Evolutionary conservation across 2,329 filamentous ascomycete genomes (phyloP).

Genomic region (Sclerotinia nivalis): DNA sequence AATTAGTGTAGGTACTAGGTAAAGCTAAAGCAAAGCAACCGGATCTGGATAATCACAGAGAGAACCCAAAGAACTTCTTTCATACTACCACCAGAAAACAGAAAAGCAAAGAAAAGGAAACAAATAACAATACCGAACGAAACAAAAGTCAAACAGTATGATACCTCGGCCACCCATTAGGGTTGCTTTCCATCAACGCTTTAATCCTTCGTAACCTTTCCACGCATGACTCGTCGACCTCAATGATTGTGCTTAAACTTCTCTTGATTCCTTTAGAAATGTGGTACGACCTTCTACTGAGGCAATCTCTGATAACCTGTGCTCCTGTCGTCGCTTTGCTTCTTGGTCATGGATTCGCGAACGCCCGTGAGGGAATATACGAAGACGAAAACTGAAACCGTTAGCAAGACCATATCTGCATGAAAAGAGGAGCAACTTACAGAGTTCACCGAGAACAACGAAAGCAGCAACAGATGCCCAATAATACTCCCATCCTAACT

Average conservation of each 20-base stretch:
- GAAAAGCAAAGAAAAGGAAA: neutral
- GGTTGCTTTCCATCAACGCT: slow-evolving; percentile 2
- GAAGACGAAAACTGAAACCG: slow-evolving; percentile 29
- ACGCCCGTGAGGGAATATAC: slow-evolving; percentile 32
- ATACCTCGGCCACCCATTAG: neutral
- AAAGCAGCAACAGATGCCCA: slow-evolving; percentile 31
- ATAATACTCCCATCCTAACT: slow-evolving; percentile 36
- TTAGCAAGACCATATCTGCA: slow-evolving; percentile 12
- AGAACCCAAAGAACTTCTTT: neutral
- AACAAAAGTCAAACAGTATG: slow-evolving; percentile 7
- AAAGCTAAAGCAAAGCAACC: slow-evolving; percentile 6
- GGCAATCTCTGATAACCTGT: slow-evolving; percentile 33
- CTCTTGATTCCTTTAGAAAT: neutral
- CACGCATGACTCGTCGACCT: slow-evolving; percentile 10
- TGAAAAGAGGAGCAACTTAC: slow-evolving; percentile 29
- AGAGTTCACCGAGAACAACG: slow-evolving; percentile 29
- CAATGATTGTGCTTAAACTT: neutral
- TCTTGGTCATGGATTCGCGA: slow-evolving; percentile 32
- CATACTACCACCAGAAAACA: neutral
- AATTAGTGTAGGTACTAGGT: slow-evolving; percentile 3
- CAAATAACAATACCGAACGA: slow-evolving; percentile 5
- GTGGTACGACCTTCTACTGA: slow-evolving; percentile 24
- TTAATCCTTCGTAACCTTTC: slow-evolving; percentile 3
- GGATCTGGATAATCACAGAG: neutral
- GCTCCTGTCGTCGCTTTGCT: slow-evolving; percentile 29